These are phyloP conservation scores for Nitzschia putrida DNA, from an alignment of 108 stramenopile species.

Conservation along the genomic window DNA sequence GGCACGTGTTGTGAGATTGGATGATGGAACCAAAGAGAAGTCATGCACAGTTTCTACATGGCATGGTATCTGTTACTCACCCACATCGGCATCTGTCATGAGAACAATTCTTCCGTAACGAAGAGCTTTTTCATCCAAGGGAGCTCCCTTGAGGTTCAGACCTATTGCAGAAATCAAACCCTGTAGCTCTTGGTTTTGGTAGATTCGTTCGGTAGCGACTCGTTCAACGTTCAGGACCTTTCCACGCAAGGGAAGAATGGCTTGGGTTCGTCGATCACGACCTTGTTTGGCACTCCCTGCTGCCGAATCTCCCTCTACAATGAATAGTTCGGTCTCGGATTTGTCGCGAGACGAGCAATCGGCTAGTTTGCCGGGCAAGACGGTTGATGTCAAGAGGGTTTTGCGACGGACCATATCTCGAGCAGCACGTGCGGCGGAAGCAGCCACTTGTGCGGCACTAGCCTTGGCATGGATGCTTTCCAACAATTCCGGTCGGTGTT, in stretches of 20 bases:
- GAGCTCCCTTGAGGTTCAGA: conserved; percentile 85
- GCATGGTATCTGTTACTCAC: neutral
- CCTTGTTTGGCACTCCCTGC: conserved; percentile 96
- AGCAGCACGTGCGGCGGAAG: conserved; percentile 90
- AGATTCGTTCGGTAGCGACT: conserved; percentile 87
- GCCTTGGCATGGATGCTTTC: conserved; percentile 86
- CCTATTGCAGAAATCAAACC: conserved; percentile 91
- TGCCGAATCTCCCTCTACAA: conserved; percentile 95
- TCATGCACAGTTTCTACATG: too few species aligned
- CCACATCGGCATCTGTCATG: conserved; percentile 97
- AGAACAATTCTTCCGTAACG: conserved; percentile 86
- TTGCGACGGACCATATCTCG: conserved; percentile 93
- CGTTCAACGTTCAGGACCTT: conserved; percentile 97
- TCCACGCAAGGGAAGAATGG: conserved; percentile 91
- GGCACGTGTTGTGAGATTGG: too few species aligned
- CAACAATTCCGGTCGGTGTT: conserved; percentile 86
- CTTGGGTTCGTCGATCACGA: conserved; percentile 90
- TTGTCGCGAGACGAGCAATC: conserved; percentile 86
- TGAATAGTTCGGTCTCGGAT: conserved; percentile 87
- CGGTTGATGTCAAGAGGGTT: conserved; percentile 84
- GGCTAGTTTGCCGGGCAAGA: conserved; percentile 92
- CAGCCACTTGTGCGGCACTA: conserved; percentile 82
- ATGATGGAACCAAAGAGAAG: too few species aligned
- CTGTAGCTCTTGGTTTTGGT: conserved; percentile 91
- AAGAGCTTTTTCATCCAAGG: conserved; percentile 72